phyloP scores from a whole-genome alignment of 1,284 basidiomycete genomes.

The Leucoagaricus sp. region DNA sequence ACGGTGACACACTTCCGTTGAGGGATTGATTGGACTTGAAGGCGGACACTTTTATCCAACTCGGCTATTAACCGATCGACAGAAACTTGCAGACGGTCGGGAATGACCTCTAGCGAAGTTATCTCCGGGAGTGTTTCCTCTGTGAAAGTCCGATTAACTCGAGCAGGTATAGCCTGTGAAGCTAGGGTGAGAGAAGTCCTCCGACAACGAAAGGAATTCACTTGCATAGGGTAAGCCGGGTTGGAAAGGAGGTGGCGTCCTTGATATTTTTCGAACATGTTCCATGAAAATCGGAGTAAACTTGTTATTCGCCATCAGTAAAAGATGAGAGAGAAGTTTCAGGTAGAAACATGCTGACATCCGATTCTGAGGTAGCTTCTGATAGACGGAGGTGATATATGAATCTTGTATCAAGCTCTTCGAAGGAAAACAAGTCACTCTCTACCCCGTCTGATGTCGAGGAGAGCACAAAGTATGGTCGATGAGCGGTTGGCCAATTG shows the following conservation, averaged over 20 bases:
- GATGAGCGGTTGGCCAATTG: slow-evolving; percentile 48
- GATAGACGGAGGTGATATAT: slow-evolving; percentile 50
- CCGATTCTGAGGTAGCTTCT: not conserved
- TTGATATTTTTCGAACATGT: not conserved
- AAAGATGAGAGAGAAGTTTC: slow-evolving; percentile 2
- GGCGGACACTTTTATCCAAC: slow-evolving; percentile 60
- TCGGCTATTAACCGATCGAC: slow-evolving; percentile 55
- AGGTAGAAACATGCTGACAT: slow-evolving; percentile 17
- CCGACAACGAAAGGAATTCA: not conserved
- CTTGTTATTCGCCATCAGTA: slow-evolving; percentile 3
- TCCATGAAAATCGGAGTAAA: slow-evolving; percentile 1
- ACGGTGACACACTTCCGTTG: slow-evolving; percentile 37
- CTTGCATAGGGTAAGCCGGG: slow-evolving; percentile 20
- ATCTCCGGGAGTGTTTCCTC: slow-evolving; percentile 40
- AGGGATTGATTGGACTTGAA: slow-evolving; percentile 62
- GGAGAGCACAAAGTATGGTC: slow-evolving; percentile 60
- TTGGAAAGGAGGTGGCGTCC: not conserved
- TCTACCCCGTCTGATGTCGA: slow-evolving; percentile 63
- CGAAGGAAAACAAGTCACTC: slow-evolving; percentile 42
- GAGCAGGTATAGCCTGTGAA: slow-evolving; percentile 44
- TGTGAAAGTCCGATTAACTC: slow-evolving; percentile 51
- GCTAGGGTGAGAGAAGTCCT: not conserved
- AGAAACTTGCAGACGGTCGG: slow-evolving; percentile 42
- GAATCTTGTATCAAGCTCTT: slow-evolving; percentile 63
- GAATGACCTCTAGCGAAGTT: slow-evolving; percentile 43